Evolutionary conservation across 2,329 filamentous ascomycete genomes (phyloP), one percentile per base, ranked within the genome.

Genomic region (Truncatella angustata): DNA sequence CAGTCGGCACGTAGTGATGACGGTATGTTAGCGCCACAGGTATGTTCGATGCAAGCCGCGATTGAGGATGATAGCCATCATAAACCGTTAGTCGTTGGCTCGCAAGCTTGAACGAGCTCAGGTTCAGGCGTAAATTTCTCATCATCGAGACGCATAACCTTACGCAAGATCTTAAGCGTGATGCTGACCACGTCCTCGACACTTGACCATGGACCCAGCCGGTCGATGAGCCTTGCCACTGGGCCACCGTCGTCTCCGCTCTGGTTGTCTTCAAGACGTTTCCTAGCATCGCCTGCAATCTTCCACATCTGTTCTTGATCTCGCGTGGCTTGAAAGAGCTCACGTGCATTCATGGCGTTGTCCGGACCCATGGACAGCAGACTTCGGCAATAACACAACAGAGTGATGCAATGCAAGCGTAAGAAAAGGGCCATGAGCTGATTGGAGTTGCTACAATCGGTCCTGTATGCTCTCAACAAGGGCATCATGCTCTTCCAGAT

Each of bases 221-320:
- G 62, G 50, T 68, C 65, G 14, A 68, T 60, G 14, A 68, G 60
- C 52, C 62, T 66, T 43, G 64, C 65, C 36, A 66, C 54, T 14
- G 55, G 44, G 35, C 65, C 65, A 5, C 63, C 63, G 20, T 67
- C 64, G 3, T 60, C 58, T 28, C 56, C 56, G 18, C 56, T 46
- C 42, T 52, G 51, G 5, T 59, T 61, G 42, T 65, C 62, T 24
- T 61, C 65, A 23, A 68, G 51, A 16, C 53, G 56, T 48, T 37
- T 61, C 36, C 66, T 62, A 2, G 58, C 56, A 6, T 48, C 47
- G 1, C 65, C 63, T 6, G 66, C 63, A 23, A 30, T 24, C 40
- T 60, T 62, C 66, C 66, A 68, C 1, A 53, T 51, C 0, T 66
- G 61, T n/a, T 60, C 55, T 47, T 67, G 63, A 0, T 66, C 63